Percentiles rank a stretch among this genome's conserved stretches.
These are phyloP conservation scores for Apiotrichum sp. DNA, from an alignment of 1,284 basidiomycete species.

Conservation along the genomic window DNA sequence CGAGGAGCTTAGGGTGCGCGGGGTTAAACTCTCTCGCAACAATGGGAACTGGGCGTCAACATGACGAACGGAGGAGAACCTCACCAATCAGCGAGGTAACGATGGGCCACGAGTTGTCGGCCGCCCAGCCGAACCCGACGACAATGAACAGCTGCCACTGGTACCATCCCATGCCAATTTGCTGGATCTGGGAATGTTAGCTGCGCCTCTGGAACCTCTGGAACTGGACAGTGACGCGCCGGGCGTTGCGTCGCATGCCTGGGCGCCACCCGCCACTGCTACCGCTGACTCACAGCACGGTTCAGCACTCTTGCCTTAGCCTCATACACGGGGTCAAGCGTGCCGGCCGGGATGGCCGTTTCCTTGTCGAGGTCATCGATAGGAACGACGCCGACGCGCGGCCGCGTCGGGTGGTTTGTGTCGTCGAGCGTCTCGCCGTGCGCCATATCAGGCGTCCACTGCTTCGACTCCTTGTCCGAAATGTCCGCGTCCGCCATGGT, in stretches of 20 bases:
- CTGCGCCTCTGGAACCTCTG: too few relatives aligned
- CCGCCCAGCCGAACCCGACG: constrained; percentile 48
- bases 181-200: constrained; percentile 21
- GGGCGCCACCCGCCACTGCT: too few relatives aligned
- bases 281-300: constrained; percentile 20
- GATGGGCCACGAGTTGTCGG: constrained; percentile 47
- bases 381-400: background rate
- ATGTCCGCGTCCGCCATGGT: background rate
- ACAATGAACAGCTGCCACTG: constrained; percentile 58
- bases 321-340: constrained; percentile 34
- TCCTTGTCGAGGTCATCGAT: constrained; percentile 4
- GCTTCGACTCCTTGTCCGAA: background rate
- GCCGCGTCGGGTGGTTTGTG: background rate
- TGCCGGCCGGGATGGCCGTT: constrained; percentile 10
- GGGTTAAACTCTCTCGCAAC: constrained; percentile 50
- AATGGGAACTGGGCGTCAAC: constrained; percentile 42
- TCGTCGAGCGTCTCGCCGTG: background rate
- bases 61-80: background rate
- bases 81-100: constrained; percentile 20
- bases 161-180: constrained; percentile 61
- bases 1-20: constrained; percentile 19
- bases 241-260: too few relatives aligned
- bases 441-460: background rate
- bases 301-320: constrained; percentile 40
- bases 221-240: too few relatives aligned